Evolutionary conservation across 2,329 filamentous ascomycete genomes (phyloP).

Genomic region (Neurospora sp.): DNA sequence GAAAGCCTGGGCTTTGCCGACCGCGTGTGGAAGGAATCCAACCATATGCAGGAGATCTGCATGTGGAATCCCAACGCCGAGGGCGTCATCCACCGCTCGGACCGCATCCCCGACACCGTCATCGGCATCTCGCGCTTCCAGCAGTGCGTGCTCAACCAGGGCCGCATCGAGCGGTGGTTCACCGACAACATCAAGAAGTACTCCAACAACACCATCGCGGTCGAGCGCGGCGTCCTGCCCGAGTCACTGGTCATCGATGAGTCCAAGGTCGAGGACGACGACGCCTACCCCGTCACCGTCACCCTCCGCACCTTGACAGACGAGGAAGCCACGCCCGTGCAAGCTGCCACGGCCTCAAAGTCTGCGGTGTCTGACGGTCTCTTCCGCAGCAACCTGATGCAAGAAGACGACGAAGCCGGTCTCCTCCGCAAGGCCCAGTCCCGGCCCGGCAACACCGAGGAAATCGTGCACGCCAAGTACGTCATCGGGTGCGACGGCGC

Average conservation of each 20-base stretch:
- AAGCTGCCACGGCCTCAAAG: conserved; percentile 24
- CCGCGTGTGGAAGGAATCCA: conserved; percentile 54
- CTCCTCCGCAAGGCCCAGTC: conserved; percentile 8
- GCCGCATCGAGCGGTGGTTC: conserved; percentile 58
- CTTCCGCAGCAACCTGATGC: conserved; percentile 44
- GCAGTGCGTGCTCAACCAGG: conserved; percentile 61
- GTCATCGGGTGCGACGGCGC: conserved; percentile 61
- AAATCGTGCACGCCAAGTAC: conserved; percentile 48
- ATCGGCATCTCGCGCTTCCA: conserved; percentile 53
- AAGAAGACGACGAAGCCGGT: conserved; percentile 38
- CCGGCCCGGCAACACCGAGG: conserved; percentile 26
- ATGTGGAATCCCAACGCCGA: conserved; percentile 54
- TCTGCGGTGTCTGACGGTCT: conserved; percentile 34
- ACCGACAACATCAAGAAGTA: conserved; percentile 16
- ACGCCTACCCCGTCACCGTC: conserved; percentile 48
- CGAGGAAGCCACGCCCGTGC: conserved; percentile 39
- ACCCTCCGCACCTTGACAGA: conserved; percentile 44
- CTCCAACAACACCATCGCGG: conserved; percentile 23
- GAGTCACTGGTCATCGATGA: conserved; percentile 41
- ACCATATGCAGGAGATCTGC: conserved; percentile 57
- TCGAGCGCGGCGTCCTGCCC: conserved; percentile 50
- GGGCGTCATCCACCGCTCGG: conserved; percentile 46
- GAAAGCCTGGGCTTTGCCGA: conserved; percentile 61
- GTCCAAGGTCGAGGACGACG: conserved; percentile 31
- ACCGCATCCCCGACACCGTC: conserved; percentile 53